Base-by-base conservation (phyloP, 805 yeast species). In the Debaryomyces tyrocola region DNA sequence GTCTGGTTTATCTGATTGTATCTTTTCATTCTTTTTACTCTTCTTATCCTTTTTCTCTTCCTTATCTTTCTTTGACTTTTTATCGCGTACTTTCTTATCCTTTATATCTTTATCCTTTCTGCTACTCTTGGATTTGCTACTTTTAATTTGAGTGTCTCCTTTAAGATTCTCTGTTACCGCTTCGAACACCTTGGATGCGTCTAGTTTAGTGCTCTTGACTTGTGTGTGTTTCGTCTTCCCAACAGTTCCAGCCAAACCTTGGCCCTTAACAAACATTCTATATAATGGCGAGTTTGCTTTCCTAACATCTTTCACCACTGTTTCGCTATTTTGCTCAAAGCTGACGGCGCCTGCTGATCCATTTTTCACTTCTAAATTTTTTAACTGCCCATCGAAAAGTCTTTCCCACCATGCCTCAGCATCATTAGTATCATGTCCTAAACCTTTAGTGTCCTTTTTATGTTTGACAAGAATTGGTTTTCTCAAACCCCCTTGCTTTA, bases 321-420 rank as follows among this genome's bases (percentile, higher is more conserved):
- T 70, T 21, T 76, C 80, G 10, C 53, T 53, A 35, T 78, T 79
- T 51, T 81, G 87, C 20, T 72, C 72, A 55, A 87, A 84, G 7
- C 73, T 62, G 0, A 87, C 74, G 1, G 58, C 65, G 1, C 70
- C 70, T 4, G 58, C 60, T 3, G 40, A 48, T 2, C 60, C 51
- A 33, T 58, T 66, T 12, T 57, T 62, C 6, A 89, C 88, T 47
- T 87, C 90, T 42, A 94, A 63, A 7, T 82, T 79, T 59, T 89
- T 88, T 52, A 92, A 75, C 54, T 90, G 97, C 1, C 97, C 97
- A 65, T 92, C 97, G 69, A 94, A 94, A 38, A 92, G 74, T 52
- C 88, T 78, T 55, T 92, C 99, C 99, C 99, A 92, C 99, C 99
- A 92, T 39, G 89, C 85, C 53, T 88, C 96, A 12, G 84, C 79